Evolutionary conservation across 164 flowering plant genomes (phyloP), one percentile per base, ranked within the genome.

Genomic region (Annona squamosa): DNA sequence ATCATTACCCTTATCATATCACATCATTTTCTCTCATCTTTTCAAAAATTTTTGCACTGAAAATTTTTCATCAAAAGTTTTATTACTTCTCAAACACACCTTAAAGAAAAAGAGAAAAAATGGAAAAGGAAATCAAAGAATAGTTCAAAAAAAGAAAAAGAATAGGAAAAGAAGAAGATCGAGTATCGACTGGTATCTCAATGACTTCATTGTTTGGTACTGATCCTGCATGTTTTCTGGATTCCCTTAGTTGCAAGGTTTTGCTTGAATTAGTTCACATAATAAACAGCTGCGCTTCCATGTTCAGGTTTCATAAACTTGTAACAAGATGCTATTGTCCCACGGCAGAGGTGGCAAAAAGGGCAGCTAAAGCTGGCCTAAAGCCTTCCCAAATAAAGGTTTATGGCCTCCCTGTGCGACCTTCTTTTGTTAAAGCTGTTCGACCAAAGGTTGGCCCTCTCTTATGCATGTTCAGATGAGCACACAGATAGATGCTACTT

Each of bases 251-350:
- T 26, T 26, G 37, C 37, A 26, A 26, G 37, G 37, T 26, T 26
- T 26, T 26, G 59, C 59, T 52, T 65, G 43, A 13, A 42, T n/a
- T 45, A 42, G 37, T 68, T 5, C 5, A 46, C 56, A 46, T 46
- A 13, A 46, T 48, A 48, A 26, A 26, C 18, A 19, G 48, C 63
- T 72, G 68, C 3, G 19, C 45, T 70, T 67, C 56, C 73, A 9
- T 73, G 7, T 56, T 72, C 86, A 95, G 99, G 99, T 95, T 95
- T 78, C 98, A 95, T 83, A 95, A 95, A 81, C 97, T 95, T 76
- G 99, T 91, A 74, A 92, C 99, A 2, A 87, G 99, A 78, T 95
- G 98, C 78, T 93, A 95, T 76, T 93, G 99, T 86, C 98, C 99
- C 3, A 77, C 99, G 9, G 59, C 83, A 67, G 98, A 92, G 77